Percentiles rank a stretch among this genome's conserved stretches.
Conservation (phyloP, 1,139 yeast species). For the Suhomyces bolitotheri region DNA sequence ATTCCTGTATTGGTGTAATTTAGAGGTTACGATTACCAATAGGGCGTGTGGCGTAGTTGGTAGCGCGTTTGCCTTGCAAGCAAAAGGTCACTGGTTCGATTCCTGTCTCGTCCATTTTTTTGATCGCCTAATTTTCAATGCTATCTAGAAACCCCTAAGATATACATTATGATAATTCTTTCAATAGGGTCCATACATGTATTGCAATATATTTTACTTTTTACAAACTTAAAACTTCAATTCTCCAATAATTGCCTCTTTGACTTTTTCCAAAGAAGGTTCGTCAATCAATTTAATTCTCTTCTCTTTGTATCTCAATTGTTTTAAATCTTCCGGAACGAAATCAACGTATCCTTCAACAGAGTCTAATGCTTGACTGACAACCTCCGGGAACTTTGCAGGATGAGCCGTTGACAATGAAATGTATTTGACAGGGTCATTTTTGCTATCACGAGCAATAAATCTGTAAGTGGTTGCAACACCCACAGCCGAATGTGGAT, state of each 20-base stretch:
- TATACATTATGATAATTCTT: too few relatives aligned
- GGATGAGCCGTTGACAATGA: slow-evolving; percentile 98
- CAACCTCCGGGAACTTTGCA: slow-evolving; percentile 96
- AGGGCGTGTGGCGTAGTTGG: slow-evolving; percentile 74
- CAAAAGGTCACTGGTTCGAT: slow-evolving; percentile 67
- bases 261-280: slow-evolving; percentile 72
- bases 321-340: slow-evolving; percentile 82
- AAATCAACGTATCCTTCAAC: slow-evolving; percentile 80
- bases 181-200: neutral
- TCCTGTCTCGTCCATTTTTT: slow-evolving; percentile 58
- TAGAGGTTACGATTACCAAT: too few relatives aligned
- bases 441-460: slow-evolving; percentile 50
- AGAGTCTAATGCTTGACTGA: slow-evolving; percentile 69
- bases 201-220: neutral
- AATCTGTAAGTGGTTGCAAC: slow-evolving; percentile 71
- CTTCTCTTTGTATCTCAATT: slow-evolving; percentile 68
- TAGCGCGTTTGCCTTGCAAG: slow-evolving; percentile 72
- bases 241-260: slow-evolving; percentile 71
- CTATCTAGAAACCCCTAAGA: neutral
- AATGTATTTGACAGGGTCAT: slow-evolving; percentile 53
- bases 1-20: too few relatives aligned
- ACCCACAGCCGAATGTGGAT: slow-evolving; percentile 97
- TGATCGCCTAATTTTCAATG: neutral
- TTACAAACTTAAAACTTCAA: slow-evolving; percentile 26
- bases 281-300: slow-evolving; percentile 74